Conservation (phyloP, 2,329 filamentous ascomycete genomes). For the Alternaria rosae region DNA sequence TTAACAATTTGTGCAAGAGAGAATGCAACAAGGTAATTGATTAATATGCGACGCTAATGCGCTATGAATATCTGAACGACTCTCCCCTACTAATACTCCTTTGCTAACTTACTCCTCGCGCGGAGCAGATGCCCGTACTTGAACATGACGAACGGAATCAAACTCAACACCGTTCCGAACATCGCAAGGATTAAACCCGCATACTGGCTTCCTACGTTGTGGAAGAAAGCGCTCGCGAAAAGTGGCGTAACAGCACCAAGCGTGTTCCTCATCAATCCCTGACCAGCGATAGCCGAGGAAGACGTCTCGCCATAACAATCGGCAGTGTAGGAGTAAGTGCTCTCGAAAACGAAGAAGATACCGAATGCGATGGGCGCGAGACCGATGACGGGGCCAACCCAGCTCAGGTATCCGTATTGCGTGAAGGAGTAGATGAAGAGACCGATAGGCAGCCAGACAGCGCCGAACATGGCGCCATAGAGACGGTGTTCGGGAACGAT, state of each 20-base stretch:
- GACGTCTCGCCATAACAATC: constrained; percentile 61
- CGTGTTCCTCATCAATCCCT: constrained; percentile 62
- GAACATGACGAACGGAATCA: constrained; percentile 57
- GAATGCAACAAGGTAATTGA: neutral
- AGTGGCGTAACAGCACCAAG: constrained; percentile 62
- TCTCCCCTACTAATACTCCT: constrained; percentile 24
- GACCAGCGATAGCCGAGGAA: constrained; percentile 57
- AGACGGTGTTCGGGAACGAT: constrained; percentile 49
- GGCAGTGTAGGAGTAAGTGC: constrained; percentile 59
- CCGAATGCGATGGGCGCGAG: constrained; percentile 61
- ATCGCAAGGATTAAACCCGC: constrained; percentile 59
- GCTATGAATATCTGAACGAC: neutral
- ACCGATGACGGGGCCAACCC: constrained; percentile 60
- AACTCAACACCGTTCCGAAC: constrained; percentile 53
- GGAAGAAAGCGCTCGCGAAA: constrained; percentile 62
- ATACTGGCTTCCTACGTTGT: constrained; percentile 62
- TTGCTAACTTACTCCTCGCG: constrained; percentile 52
- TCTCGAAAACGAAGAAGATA: constrained; percentile 61
- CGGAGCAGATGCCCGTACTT: constrained; percentile 52
- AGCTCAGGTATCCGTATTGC: constrained; percentile 58
- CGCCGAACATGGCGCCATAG: constrained; percentile 43
- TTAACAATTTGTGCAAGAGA: too few species aligned
- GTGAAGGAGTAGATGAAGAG: constrained; percentile 61
- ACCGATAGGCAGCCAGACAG: constrained; percentile 41
- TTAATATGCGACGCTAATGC: neutral